Conservation (phyloP, 192 early-diverging fungal genomes). For the Podila epicladia region DNA sequence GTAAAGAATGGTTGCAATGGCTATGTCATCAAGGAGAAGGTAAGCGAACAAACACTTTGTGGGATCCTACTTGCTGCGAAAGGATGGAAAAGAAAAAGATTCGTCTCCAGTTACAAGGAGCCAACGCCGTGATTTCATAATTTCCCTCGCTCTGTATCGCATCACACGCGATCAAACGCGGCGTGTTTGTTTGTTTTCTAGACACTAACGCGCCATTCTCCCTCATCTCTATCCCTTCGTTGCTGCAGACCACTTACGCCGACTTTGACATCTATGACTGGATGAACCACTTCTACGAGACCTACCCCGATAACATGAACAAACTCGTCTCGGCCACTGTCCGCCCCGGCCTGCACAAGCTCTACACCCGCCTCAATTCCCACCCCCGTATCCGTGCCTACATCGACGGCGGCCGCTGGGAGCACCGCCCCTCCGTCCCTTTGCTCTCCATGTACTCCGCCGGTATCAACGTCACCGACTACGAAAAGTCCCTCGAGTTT, state of each 20-base stretch:
- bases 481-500: constrained; percentile 27
- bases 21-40: constrained; percentile 34
- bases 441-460: constrained; percentile 21
- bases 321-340: constrained; percentile 17
- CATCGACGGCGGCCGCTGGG: constrained; percentile 42
- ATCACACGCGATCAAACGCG: not conserved
- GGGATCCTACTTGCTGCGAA: not conserved
- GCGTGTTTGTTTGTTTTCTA: not conserved
- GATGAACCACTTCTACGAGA: constrained; percentile 12
- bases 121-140: no score
- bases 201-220: not conserved
- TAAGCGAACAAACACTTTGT: not conserved
- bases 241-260: constrained; percentile 23
- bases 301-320: constrained; percentile 30
- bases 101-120: no score
- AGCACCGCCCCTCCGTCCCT: constrained; percentile 20
- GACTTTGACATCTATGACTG: constrained; percentile 42
- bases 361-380: constrained; percentile 23
- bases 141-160: no score
- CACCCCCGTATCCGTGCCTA: constrained; percentile 37
- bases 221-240: not conserved
- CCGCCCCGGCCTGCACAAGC: constrained; percentile 26
- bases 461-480: constrained; percentile 16
- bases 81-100: no score
- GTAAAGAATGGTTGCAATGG: constrained; percentile 42